Percentiles rank a stretch among this genome's conserved stretches.
phyloP scores from a whole-genome alignment of 345 rosid species.

The Pelargonium nanum region DNA sequence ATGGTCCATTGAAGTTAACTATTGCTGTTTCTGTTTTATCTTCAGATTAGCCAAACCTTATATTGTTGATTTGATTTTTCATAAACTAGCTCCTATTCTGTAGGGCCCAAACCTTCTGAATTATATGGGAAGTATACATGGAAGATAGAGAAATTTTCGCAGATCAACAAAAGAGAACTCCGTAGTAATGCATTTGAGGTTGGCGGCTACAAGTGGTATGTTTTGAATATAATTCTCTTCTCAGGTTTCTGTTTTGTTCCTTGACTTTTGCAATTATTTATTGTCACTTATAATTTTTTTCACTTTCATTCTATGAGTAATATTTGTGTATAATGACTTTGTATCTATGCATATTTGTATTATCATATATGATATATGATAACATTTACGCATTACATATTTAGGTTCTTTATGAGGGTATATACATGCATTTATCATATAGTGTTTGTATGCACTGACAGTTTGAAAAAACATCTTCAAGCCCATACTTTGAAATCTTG shows the following conservation, averaged over 20 bases:
- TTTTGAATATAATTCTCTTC: conserved; percentile 12
- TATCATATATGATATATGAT: background rate
- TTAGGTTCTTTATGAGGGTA: background rate
- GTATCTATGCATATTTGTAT: background rate
- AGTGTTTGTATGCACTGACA: too few relatives aligned
- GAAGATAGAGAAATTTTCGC: conserved; percentile 84
- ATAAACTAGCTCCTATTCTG: conserved; percentile 12
- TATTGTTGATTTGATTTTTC: conserved; percentile 8
- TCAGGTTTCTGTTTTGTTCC: conserved; percentile 1
- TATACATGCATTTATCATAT: background rate
- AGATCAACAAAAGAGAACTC: conserved; percentile 70
- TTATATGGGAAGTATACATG: conserved; percentile 72
- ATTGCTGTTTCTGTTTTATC: background rate
- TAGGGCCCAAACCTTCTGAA: conserved; percentile 73
- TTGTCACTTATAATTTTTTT: background rate
- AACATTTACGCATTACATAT: background rate
- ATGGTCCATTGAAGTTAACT: background rate
- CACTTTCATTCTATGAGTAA: too few relatives aligned
- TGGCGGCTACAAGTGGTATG: conserved; percentile 91
- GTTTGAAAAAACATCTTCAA: too few relatives aligned
- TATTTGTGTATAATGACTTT: background rate
- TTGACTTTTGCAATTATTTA: background rate
- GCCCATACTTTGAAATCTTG: too few relatives aligned
- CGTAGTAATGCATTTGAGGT: conserved; percentile 71
- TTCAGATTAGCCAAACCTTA: too few relatives aligned